Conservation (phyloP, 345 rosid species). For the Pelargonium nanum region DNA sequence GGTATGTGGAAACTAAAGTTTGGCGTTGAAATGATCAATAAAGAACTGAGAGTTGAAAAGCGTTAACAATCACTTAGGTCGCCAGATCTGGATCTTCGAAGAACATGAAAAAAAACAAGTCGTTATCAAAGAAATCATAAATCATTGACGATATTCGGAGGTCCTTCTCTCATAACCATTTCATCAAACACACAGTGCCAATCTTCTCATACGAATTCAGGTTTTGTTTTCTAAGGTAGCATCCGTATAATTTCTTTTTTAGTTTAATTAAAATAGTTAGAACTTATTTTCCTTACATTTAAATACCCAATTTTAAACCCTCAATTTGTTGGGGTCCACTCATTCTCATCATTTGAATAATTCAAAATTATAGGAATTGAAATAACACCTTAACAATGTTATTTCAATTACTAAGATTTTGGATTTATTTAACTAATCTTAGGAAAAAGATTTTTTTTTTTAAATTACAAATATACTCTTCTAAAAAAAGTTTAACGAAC, state of each 20-base stretch:
- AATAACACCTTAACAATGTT: too few relatives aligned
- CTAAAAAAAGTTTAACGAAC: too few relatives aligned
- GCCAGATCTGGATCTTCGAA: neutral
- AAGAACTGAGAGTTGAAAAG: neutral
- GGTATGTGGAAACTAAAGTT: neutral
- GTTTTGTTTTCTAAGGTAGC: neutral
- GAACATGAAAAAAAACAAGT: neutral
- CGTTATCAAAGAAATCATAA: neutral
- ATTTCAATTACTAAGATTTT: too few relatives aligned
- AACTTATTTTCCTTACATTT: too few relatives aligned
- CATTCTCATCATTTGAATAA: too few relatives aligned
- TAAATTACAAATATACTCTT: too few relatives aligned
- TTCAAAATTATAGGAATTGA: too few relatives aligned
- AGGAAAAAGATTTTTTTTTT: too few relatives aligned
- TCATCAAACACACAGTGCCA: neutral
- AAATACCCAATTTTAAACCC: too few relatives aligned
- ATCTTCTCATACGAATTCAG: neutral
- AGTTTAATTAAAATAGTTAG: conserved; percentile 42
- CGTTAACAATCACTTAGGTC: neutral
- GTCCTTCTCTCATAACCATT: neutral
- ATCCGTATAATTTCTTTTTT: conserved; percentile 10
- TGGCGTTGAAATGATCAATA: neutral
- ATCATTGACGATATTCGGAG: neutral
- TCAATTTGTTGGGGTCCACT: too few relatives aligned
- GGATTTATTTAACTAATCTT: too few relatives aligned